Percentiles rank a stretch among this genome's conserved stretches.
phyloP scores from a whole-genome alignment of 1,284 basidiomycete species.

The Cutaneotrichosporon sp. region DNA sequence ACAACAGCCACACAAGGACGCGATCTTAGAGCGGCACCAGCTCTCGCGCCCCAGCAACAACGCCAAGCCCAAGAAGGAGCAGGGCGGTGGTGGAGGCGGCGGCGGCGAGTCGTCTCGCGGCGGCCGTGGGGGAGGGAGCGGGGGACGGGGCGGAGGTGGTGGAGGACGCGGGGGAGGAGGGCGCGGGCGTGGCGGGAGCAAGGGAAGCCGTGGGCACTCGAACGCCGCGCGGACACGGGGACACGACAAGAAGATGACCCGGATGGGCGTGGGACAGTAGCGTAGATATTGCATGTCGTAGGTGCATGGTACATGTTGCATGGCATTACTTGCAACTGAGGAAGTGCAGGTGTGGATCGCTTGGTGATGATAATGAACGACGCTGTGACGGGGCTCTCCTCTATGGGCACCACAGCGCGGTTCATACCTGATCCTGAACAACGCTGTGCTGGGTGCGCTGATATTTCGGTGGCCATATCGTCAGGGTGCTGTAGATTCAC shows the following conservation, averaged over 20 bases:
- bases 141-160: slow-evolving; percentile 28
- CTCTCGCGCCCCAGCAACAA: slow-evolving; percentile 12
- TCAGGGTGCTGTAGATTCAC: no score
- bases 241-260: slow-evolving; percentile 52
- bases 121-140: slow-evolving; percentile 10
- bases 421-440: no score
- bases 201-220: slow-evolving; percentile 50
- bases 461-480: no score
- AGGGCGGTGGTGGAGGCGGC: slow-evolving; percentile 4
- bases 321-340: no score
- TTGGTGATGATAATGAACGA: no score
- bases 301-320: neutral
- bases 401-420: no score
- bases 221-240: slow-evolving; percentile 53
- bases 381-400: no score
- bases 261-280: slow-evolving; percentile 42
- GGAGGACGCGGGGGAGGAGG: slow-evolving; percentile 32
- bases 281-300: neutral
- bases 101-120: slow-evolving; percentile 9
- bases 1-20: slow-evolving; percentile 50
- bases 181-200: slow-evolving; percentile 39
- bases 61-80: neutral
- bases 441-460: no score
- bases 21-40: slow-evolving; percentile 48
- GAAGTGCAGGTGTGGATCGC: no score